Evolutionary conservation across 2,329 filamentous ascomycete genomes (phyloP).

Genomic region (Aspergillus persii): DNA sequence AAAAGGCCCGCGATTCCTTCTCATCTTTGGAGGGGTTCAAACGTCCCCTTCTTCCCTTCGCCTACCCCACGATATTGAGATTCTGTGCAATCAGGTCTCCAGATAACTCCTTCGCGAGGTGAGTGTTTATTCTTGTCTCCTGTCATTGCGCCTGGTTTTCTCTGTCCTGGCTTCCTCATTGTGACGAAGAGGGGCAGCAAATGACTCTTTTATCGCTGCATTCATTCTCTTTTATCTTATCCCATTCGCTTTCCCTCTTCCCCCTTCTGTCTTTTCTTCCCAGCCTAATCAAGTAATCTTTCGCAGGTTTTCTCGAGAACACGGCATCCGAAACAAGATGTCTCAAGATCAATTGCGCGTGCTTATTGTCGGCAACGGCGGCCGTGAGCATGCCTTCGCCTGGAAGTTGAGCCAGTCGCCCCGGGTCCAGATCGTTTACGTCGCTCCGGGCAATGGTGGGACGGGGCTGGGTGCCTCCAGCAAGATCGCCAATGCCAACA

Average conservation of each 20-base stretch:
- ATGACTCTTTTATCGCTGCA: neutral
- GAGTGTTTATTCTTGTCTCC: slow-evolving; percentile 1
- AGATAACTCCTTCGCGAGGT: slow-evolving; percentile 18
- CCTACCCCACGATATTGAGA: neutral
- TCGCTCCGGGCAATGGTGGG: slow-evolving; percentile 79
- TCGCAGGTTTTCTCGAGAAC: slow-evolving; percentile 21
- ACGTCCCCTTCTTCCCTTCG: neutral
- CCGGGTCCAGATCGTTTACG: slow-evolving; percentile 69
- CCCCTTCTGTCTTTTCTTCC: neutral
- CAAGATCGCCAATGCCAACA: slow-evolving; percentile 71
- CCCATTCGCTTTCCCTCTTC: neutral
- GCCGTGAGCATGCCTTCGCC: slow-evolving; percentile 88
- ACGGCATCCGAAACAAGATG: slow-evolving; percentile 27
- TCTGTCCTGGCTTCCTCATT: neutral
- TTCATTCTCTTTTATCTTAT: neutral
- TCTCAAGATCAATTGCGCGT: slow-evolving; percentile 59
- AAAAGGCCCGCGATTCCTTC: neutral
- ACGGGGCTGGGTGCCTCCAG: slow-evolving; percentile 56
- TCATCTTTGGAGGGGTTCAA: neutral
- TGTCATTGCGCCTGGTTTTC: neutral
- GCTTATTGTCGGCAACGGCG: slow-evolving; percentile 88
- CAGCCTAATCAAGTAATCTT: neutral
- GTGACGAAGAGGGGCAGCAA: neutral
- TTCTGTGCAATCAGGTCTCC: slow-evolving; percentile 13
- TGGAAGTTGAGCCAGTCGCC: slow-evolving; percentile 90